Base-by-base conservation (phyloP, 1,139 yeast species). In the Hyphopichia burtonii region DNA sequence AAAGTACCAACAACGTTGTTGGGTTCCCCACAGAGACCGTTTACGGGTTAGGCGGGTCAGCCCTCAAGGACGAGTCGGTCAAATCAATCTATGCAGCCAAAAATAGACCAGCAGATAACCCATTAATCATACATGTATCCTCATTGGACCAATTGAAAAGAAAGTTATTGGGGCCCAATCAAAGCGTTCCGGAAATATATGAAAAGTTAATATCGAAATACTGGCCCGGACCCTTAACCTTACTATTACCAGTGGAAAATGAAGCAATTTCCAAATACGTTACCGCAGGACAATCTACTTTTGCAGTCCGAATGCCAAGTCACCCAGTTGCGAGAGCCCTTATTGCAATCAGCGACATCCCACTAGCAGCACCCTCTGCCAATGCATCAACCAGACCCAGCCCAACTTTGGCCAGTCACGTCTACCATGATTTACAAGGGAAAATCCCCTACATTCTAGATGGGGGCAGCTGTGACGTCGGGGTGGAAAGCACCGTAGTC, bases 11-110 rank as follows among this genome's bases (percentile, higher is more conserved):
- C 30, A 67, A 80, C 23, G 89, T 83, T 0, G 90, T 93, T 14
- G 98, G 94, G 0, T 91, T 93, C 56, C 99, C 99, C 3, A 89
- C 99, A 0, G 99, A 93, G 58, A 93, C 99, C 0, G 99, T 93
- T 0, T 93, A 93, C 59, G 99, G 99, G 0, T 72, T 93, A 2
- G 99, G 96, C 0, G 99, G 95, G 0, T 84, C 93, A 3, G 88
- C 96, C 0, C 68, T 88, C 43, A 74, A 72, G 42, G 90, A 89
- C 42, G 81, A 78, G 6, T 78, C 96, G 0, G 96, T 91, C 2
- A 61, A 64, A 43, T 78, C 83, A 39, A 93, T 93, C 10, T 93
- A 90, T 61, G 70, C 65, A 27, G 98, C 97, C 30, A 93, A 93
- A 56, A 89, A 89, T 56, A 72, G 99, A 48, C 99, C 99, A 0